Base-by-base conservation (phyloP, 495 filamentous ascomycete species). In the Penicillium ochrochloron region DNA sequence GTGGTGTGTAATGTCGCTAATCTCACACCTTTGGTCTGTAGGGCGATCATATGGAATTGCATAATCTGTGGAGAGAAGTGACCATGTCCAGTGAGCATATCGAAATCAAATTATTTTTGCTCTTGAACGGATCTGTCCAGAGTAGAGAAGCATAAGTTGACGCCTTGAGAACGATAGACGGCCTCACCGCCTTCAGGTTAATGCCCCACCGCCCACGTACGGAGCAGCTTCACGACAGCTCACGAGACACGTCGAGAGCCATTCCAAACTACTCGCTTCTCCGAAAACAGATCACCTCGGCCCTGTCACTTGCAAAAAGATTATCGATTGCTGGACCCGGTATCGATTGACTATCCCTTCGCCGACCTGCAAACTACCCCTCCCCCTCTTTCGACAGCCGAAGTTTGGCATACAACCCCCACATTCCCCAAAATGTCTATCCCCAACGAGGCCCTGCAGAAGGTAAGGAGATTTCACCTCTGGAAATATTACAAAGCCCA, bases 401-500 rank as follows among this genome's bases (percentile, higher is more conserved):
- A 54, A 56, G 27, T 14, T 42, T 54, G 50, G 53, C 56, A 58
- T 50, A 39, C n/a, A 41, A 35, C 21, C 60, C 57, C 57, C 59
- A 33, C 58, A 35, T 52, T 44, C 37, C 59, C 57, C 73, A 85
- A 68, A 63, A 99, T 99, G 95, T 96, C 95, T 66, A 94, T 99
- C 70, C 90, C 94, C 61, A 97, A 95, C 73, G 92, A 97, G 84
- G 93, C 94, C 68, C 82, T 98, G 63, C 91, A 97, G 76, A 97
- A 97, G 89, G 95, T 93, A 69, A 73, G 77, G 21, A 23, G 51
- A 21, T 27, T 25, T 19, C 29, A 23, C 46, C 19, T 27, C 48
- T 21, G 19, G 8, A 60, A 31, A 0, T 11, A 14, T 9, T 42
- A 19, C 14, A 56, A 5, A 51, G 12, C 8, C 3, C 25, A 25